Conservation (phyloP, 164 flowering plant genomes). For the Kalanchoe fedtschenkoi region DNA sequence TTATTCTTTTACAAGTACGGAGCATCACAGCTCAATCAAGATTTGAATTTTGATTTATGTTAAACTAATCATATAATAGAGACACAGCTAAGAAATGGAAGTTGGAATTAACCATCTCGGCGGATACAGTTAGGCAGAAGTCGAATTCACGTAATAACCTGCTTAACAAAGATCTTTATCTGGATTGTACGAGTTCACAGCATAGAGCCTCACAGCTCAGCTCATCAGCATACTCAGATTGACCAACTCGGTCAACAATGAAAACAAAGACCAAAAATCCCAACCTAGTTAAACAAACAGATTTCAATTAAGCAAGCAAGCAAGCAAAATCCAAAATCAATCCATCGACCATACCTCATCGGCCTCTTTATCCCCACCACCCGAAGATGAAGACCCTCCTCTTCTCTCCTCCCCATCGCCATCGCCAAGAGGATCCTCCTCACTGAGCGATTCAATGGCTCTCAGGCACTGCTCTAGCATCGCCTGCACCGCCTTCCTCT, state of each 20-base stretch:
- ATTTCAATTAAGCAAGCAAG: neutral
- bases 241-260: no score
- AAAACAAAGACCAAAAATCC: no score
- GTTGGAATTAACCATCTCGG: no score
- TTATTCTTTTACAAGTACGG: no score
- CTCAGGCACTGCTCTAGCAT: constrained; percentile 68
- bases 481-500: constrained; percentile 57
- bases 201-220: neutral
- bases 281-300: neutral
- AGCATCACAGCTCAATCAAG: no score
- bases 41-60: no score
- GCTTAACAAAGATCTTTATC: neutral
- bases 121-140: neutral
- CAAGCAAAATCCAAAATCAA: neutral
- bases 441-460: constrained; percentile 51
- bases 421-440: constrained; percentile 11
- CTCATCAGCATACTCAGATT: neutral
- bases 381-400: constrained; percentile 9
- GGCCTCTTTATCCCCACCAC: constrained; percentile 22
- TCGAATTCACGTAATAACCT: neutral
- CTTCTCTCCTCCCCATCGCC: constrained; percentile 6
- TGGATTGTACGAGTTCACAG: no score
- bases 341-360: constrained; percentile 15
- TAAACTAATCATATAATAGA: no score
- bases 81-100: no score